Percentiles rank a stretch among this genome's conserved stretches.
Conservation (phyloP, 2,329 filamentous ascomycete genomes). For the Pyricularia grisea region DNA sequence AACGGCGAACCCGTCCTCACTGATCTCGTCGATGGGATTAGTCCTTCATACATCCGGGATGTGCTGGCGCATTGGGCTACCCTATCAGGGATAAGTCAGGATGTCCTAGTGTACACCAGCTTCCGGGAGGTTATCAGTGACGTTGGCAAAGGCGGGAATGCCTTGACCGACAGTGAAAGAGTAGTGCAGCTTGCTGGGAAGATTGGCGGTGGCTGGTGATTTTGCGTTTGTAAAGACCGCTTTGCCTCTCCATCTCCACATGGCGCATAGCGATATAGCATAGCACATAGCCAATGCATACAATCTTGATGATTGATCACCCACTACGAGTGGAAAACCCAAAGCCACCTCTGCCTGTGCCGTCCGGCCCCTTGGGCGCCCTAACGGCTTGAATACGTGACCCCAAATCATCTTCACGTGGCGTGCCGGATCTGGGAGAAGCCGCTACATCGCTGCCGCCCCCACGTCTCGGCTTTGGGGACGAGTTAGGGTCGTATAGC, state of each 20-base stretch:
- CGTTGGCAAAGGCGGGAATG: conserved; percentile 65
- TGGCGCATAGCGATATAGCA: conserved; percentile 16
- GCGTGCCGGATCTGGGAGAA: conserved; percentile 31
- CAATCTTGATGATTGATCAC: conserved; percentile 13
- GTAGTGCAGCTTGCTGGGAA: conserved; percentile 85
- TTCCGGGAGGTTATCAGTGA: conserved; percentile 92
- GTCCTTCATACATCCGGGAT: conserved; percentile 54
- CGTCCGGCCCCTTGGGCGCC: conserved; percentile 68
- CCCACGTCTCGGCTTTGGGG: conserved; percentile 49
- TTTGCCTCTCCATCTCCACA: conserved; percentile 14
- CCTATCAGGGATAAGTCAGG: conserved; percentile 59
- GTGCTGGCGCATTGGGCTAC: conserved; percentile 68
- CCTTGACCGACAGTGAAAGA: conserved; percentile 58
- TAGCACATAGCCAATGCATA: not conserved
- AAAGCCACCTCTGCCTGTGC: conserved; percentile 67
- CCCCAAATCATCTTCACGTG: conserved; percentile 43
- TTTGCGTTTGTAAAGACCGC: not conserved
- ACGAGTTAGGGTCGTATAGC: conserved; percentile 69
- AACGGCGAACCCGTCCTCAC: not conserved
- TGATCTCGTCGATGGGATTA: conserved; percentile 50
- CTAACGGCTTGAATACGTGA: conserved; percentile 50
- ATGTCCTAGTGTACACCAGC: conserved; percentile 72
- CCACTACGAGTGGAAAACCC: conserved; percentile 61
- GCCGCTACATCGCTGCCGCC: conserved; percentile 24
- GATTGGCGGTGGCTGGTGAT: conserved; percentile 86